Conservation (phyloP, 73 alveolate genomes). For the Symbiodinium pilosum region DNA sequence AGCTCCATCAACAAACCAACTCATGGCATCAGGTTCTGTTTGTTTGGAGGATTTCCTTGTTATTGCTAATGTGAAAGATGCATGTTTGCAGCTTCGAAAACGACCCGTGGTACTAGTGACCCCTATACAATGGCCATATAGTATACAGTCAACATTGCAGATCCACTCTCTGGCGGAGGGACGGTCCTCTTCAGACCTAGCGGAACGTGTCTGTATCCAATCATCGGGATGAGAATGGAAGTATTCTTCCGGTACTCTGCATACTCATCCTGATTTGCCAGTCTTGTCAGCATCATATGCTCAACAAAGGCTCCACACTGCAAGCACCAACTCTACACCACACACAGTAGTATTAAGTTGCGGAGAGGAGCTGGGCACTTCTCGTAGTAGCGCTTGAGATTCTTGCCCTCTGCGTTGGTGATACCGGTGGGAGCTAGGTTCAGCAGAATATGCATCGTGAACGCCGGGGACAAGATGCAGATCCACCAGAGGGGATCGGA, state of each 20-base stretch:
- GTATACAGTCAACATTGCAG: too few species aligned
- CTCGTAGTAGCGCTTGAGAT: slow-evolving; percentile 75
- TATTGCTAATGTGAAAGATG: too few species aligned
- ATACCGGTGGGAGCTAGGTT: slow-evolving; percentile 54
- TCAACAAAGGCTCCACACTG: background rate
- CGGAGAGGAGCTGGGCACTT: slow-evolving; percentile 30
- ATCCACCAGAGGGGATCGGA: slow-evolving; percentile 88
- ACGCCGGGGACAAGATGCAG: slow-evolving; percentile 40
- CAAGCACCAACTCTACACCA: background rate
- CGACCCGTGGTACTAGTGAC: too few species aligned
- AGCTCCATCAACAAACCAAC: too few species aligned
- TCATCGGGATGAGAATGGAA: slow-evolving; percentile 65
- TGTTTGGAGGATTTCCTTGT: too few species aligned
- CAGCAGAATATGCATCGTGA: slow-evolving; percentile 75
- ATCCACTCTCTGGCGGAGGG: too few species aligned
- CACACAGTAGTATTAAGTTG: background rate
- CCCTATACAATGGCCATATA: too few species aligned
- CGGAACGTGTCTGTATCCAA: slow-evolving; percentile 55
- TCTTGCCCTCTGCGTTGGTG: slow-evolving; percentile 79
- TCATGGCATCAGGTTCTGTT: too few species aligned
- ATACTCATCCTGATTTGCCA: slow-evolving; percentile 29
- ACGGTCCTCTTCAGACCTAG: slow-evolving; percentile 50
- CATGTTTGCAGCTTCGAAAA: too few species aligned
- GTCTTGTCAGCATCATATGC: too few species aligned
- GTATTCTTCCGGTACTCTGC: slow-evolving; percentile 71